Evolutionary conservation across 2,329 filamentous ascomycete genomes (phyloP).

Genomic region (Aureobasidium musti): DNA sequence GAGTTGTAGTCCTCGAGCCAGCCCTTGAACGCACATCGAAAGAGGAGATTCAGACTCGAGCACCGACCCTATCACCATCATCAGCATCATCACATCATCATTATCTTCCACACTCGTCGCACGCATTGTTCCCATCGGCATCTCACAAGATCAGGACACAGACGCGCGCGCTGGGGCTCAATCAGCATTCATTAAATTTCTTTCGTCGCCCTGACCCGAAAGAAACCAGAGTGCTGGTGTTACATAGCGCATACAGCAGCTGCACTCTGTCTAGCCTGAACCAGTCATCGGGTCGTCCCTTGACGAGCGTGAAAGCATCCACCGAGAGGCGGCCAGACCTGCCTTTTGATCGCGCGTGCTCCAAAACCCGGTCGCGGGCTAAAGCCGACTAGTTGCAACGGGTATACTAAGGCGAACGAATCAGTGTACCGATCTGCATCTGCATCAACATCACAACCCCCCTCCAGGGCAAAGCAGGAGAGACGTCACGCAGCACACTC

Average conservation of each 20-base stretch:
- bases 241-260: slow-evolving; percentile 21
- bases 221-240: slow-evolving; percentile 5
- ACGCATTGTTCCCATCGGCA: not conserved
- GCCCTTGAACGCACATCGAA: slow-evolving; percentile 9
- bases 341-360: slow-evolving; percentile 28
- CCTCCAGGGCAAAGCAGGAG: slow-evolving; percentile 26
- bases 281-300: slow-evolving; percentile 22
- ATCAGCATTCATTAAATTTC: not conserved
- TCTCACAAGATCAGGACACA: slow-evolving; percentile 6
- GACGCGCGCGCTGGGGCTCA: slow-evolving; percentile 4
- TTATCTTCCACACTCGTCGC: slow-evolving; percentile 7
- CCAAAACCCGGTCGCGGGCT: slow-evolving; percentile 26
- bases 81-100: slow-evolving; percentile 17
- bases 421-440: slow-evolving; percentile 28
- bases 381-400: slow-evolving; percentile 29
- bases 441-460: slow-evolving; percentile 29
- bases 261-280: slow-evolving; percentile 14
- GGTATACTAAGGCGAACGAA: slow-evolving; percentile 30
- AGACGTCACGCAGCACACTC: slow-evolving; percentile 25
- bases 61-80: slow-evolving; percentile 11
- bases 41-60: slow-evolving; percentile 8
- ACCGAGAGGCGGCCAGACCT: slow-evolving; percentile 25
- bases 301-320: slow-evolving; percentile 23
- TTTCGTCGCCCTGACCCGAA: slow-evolving; percentile 7
- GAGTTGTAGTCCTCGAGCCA: slow-evolving; percentile 18